A percentile compares a stretch with the other conserved stretches of the same genome.
Evolutionary conservation across 306 rosid species (phyloP).

Genomic region (Glycine tomentella): DNA sequence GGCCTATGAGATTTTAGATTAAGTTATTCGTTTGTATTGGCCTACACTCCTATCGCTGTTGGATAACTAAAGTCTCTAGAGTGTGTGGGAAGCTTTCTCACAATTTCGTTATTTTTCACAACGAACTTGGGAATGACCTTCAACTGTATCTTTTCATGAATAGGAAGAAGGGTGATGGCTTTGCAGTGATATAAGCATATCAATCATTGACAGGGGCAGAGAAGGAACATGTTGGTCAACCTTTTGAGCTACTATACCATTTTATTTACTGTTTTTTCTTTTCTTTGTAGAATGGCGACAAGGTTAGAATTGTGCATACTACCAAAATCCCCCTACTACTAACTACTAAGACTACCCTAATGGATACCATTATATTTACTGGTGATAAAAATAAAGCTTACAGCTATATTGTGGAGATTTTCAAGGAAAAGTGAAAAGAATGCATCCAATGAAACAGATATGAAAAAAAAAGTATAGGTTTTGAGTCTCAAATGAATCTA

Average conservation of each 20-base stretch:
- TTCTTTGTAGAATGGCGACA: no score
- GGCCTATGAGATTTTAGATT: neutral
- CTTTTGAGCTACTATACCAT: neutral
- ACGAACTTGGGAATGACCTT: constrained; percentile 6
- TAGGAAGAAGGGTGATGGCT: constrained; percentile 32
- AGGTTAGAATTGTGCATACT: no score
- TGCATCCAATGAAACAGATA: neutral
- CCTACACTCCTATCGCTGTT: neutral
- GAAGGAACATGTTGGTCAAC: constrained; percentile 23
- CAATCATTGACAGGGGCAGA: neutral
- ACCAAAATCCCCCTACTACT: no score
- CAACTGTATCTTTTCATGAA: neutral
- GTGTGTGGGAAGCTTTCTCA: neutral
- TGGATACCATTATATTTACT: neutral
- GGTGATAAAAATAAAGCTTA: constrained; percentile 1
- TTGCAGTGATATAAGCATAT: constrained; percentile 35
- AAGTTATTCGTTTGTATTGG: neutral
- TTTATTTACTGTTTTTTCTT: neutral
- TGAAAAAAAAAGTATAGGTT: neutral
- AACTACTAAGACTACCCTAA: no score
- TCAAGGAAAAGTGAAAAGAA: neutral
- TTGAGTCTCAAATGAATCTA: neutral
- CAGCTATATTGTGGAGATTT: neutral
- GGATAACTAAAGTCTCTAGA: neutral
- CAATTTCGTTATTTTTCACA: constrained; percentile 17